Percentiles rank a stretch among this genome's conserved stretches.
Evolutionary conservation across 257 asterid genomes (phyloP).

Genomic region (Solanum tarapatanum): DNA sequence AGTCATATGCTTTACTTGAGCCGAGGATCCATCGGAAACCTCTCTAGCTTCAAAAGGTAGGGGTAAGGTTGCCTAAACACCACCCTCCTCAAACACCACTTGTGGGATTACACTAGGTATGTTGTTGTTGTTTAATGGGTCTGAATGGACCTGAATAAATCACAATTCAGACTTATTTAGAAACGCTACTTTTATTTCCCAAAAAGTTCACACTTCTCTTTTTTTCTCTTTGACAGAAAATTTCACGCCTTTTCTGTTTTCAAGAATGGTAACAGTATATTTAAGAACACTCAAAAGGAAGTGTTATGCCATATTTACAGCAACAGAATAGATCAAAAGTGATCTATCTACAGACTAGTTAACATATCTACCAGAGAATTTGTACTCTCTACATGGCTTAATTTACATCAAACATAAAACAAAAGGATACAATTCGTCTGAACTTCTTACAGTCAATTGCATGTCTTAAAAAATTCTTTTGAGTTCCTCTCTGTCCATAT

Average conservation of each 20-base stretch:
- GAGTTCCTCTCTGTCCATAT: background rate
- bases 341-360: background rate
- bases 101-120: background rate
- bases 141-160: background rate
- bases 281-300: background rate
- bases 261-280: background rate
- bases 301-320: background rate
- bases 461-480: background rate
- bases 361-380: background rate
- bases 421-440: background rate
- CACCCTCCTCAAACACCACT: background rate
- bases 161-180: background rate
- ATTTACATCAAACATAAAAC: background rate
- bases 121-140: background rate
- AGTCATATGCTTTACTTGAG: background rate
- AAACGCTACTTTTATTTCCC: background rate
- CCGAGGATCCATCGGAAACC: background rate
- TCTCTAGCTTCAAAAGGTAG: background rate
- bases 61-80: background rate
- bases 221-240: background rate
- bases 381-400: background rate
- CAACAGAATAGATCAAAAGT: background rate
- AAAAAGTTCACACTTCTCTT: background rate
- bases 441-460: background rate
- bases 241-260: background rate